phyloP scores from a whole-genome alignment of 2,329 filamentous ascomycete species.

The Aspergillus sp. region DNA sequence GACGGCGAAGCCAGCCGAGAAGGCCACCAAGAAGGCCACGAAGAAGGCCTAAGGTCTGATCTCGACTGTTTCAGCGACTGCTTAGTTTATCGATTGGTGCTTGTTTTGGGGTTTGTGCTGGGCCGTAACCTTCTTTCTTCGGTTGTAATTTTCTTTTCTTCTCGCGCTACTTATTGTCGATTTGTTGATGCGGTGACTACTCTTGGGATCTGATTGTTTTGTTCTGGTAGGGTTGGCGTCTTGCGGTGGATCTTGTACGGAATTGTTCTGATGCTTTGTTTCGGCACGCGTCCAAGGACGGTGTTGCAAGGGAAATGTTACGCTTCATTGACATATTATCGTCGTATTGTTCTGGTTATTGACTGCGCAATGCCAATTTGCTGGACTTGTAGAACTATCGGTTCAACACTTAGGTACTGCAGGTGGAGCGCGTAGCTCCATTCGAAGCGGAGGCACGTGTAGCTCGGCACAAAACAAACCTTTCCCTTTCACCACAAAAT shows the following conservation, averaged over 20 bases:
- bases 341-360: too few species aligned
- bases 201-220: constrained; percentile 24
- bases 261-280: constrained; percentile 20
- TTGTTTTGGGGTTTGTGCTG: constrained; percentile 17
- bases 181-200: constrained; percentile 15
- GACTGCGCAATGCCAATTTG: too few species aligned
- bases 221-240: constrained; percentile 34
- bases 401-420: background rate
- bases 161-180: constrained; percentile 14
- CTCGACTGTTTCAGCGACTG: constrained; percentile 16
- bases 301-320: constrained; percentile 19
- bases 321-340: constrained; percentile 5
- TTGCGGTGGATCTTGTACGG: constrained; percentile 34
- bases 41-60: constrained; percentile 33
- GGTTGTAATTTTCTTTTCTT: constrained; percentile 30
- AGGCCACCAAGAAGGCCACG: constrained; percentile 47
- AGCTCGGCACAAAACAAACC: background rate
- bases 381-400: too few species aligned
- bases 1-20: constrained; percentile 44
- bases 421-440: background rate
- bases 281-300: constrained; percentile 13
- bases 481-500: background rate
- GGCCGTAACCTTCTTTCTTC: constrained; percentile 28
- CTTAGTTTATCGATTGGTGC: constrained; percentile 15
- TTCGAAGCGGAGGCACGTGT: background rate